phyloP scores from a whole-genome alignment of 2,329 filamentous ascomycete species.

The Ophiostoma piceae region DNA sequence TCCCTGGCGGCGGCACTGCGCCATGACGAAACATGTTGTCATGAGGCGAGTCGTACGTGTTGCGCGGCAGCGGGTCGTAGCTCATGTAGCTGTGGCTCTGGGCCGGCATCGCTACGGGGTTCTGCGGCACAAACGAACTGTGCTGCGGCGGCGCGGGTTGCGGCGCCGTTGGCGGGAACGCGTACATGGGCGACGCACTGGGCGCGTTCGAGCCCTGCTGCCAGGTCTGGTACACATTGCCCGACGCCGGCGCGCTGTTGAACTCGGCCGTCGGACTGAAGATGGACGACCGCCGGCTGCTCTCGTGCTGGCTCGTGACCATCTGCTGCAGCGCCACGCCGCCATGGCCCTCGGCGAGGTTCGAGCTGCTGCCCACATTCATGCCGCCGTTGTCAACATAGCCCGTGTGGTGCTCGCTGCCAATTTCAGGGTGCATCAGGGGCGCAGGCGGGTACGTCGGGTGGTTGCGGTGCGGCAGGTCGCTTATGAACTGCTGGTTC shows the following conservation, averaged over 20 bases:
- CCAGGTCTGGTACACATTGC: constrained; percentile 43
- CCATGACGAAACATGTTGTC: constrained; percentile 30
- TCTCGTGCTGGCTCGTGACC: constrained; percentile 42
- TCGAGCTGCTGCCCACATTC: background rate
- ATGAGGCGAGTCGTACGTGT: constrained; percentile 30
- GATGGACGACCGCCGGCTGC: constrained; percentile 44
- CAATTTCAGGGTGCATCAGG: constrained; percentile 42
- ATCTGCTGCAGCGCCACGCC: constrained; percentile 44
- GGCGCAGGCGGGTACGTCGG: constrained; percentile 37
- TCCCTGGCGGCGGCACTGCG: constrained; percentile 25
- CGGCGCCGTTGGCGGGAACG: constrained; percentile 35
- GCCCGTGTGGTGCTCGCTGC: constrained; percentile 36
- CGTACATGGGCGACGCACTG: constrained; percentile 42
- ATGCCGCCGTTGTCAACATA: constrained; percentile 40
- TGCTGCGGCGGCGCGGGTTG: constrained; percentile 15
- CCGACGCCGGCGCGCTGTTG: constrained; percentile 34
- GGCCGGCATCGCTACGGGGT: constrained; percentile 29
- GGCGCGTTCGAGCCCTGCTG: constrained; percentile 41
- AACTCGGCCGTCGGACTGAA: constrained; percentile 44
- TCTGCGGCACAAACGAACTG: constrained; percentile 31
- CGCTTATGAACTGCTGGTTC: constrained; percentile 35
- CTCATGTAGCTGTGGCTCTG: constrained; percentile 31
- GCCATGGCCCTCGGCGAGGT: constrained; percentile 13
- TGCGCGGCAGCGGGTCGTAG: constrained; percentile 33
- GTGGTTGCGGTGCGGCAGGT: constrained; percentile 41